Evolutionary conservation across 2,329 filamentous ascomycete species (phyloP), one percentile per base, ranked within the genome.

Genomic region (Cladophialophora chaetospira): DNA sequence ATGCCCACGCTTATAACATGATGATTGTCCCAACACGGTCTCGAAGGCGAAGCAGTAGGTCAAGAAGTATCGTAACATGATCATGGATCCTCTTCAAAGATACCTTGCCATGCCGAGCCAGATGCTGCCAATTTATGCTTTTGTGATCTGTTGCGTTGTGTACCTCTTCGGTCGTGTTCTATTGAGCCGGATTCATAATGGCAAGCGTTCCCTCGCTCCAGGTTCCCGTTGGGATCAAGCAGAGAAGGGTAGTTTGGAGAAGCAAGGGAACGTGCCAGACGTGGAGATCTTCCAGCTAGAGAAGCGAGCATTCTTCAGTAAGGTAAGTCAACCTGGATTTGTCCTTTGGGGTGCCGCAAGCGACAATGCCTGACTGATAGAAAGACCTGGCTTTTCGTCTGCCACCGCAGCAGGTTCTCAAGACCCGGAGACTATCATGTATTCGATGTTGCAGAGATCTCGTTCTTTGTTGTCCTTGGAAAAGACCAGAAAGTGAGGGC

Each of bases 391-490:
- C 48, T 75, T 3, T 72, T 68, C 33, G 55, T 74, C 15, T 67
- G 67, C 19, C 72, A 75, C 44, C 57, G 77, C 63, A 71, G 72
- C 53, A 75, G 81, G 54, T 71, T 84, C 38, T 67, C 68, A 55
- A 78, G 82, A 46, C 64, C 74, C 5, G 84, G 83, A 4, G 80
- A 85, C 66, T 87, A 80, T 70, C 73, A 84, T 25, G 76, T 78
- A 17, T 85, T 77, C 59, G 74, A 79, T 10, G 68, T 83, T 4
- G 81, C 82, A 5, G 82, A 78, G 10, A 84, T 79, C 69, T 73
- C 81, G 21, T 81, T 86, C 67, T 71, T 85, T 63, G 68, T 85
- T 9, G 72, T 75, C 50, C 71, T 71, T n/a, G 80, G 83, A 64
- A 75, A 77, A 21, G 71, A 78, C 10, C 75, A 75, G n/a, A 74